These are phyloP conservation scores for Salix purpurea DNA, from an alignment of 345 rosid genomes.

Conservation along the genomic window DNA sequence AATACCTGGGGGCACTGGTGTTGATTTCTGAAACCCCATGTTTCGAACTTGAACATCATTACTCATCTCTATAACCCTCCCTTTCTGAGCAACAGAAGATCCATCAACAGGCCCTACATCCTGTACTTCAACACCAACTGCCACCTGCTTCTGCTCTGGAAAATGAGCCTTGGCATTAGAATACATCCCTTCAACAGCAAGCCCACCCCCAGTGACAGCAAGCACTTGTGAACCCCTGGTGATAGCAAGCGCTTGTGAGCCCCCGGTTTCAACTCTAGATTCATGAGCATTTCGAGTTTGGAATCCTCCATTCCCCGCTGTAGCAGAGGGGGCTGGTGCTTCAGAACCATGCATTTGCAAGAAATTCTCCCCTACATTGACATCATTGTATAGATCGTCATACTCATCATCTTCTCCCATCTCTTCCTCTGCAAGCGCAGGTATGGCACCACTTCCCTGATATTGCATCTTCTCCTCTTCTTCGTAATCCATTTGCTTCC, in stretches of 20 bases:
- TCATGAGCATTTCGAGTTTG: constrained; percentile 35
- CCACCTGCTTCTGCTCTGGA: constrained; percentile 32
- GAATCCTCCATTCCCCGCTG: constrained; percentile 35
- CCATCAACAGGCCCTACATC: constrained; percentile 47
- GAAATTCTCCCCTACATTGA: constrained; percentile 78
- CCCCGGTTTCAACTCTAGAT: constrained; percentile 34
- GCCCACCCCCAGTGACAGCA: constrained; percentile 37
- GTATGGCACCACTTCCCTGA: constrained; percentile 76
- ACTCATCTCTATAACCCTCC: constrained; percentile 26
- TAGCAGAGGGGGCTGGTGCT: constrained; percentile 34
- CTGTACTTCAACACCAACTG: constrained; percentile 32
- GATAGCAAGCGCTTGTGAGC: constrained; percentile 31
- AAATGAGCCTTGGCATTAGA: constrained; percentile 30
- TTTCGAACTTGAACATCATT: constrained; percentile 47
- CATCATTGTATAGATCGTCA: constrained; percentile 84
- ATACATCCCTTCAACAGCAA: constrained; percentile 45
- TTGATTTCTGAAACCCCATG: constrained; percentile 43
- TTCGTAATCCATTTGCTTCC: constrained; percentile 45
- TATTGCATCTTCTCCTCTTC: constrained; percentile 56
- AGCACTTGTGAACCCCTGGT: constrained; percentile 33
- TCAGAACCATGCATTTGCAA: constrained; percentile 55
- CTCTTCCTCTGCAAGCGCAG: constrained; percentile 82
- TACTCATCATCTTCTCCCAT: constrained; percentile 75
- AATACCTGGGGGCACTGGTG: constrained; percentile 34
- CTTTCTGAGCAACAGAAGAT: constrained; percentile 44